Evolutionary conservation across 192 early-diverging fungal species (phyloP), one percentile per base, ranked within the genome.

Genomic region (Lobulomyces angularis): DNA sequence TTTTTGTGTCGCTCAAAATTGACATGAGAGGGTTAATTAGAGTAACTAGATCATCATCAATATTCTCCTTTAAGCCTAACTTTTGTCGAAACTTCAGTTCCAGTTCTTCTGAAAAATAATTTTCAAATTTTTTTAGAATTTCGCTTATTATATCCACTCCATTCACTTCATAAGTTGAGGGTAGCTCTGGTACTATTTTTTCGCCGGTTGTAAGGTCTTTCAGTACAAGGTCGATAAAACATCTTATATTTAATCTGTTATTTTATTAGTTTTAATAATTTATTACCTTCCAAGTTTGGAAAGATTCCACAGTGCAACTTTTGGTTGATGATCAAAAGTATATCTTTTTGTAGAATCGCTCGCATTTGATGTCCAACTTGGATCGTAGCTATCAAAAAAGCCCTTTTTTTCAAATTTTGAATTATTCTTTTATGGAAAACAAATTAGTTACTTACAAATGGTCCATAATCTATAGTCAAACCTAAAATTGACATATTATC

Each of bases 351-450:
- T 18, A 3, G 8, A 3, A 30, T 53, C 51, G 23, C 21, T 34
- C 12, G 20, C 21, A 50, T 53, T 53, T 55, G 51, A 36, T 12
- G 51, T 53, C 48, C 45, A 53, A 26, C 32, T 28, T 8, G 51
- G 51, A 35, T 53, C 51, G 20, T 53, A 53, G 3, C 22, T 6
- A 23, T 53, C 51, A 33, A 53, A 33, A 45, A 53, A 53, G 11
- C 51, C 51, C 45, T 46, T 20, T 8, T 3, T 20, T 12, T 12
- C 16, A 39, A 12, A 39, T 24, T 11, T n/a, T n/a, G n/a, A n/a
- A n/a, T 11, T 23, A 12, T 12, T 16, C 16, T 39, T 39, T 39
- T 11, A 19, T 11, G 12, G 32, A 12, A 39, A 19, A 23, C 11
- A 11, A 39, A 12, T 39, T 39, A 12, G 30, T 12, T 16, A 19